Conservation (phyloP, 805 yeast genomes). For the Phaffomyces opuntiae region DNA sequence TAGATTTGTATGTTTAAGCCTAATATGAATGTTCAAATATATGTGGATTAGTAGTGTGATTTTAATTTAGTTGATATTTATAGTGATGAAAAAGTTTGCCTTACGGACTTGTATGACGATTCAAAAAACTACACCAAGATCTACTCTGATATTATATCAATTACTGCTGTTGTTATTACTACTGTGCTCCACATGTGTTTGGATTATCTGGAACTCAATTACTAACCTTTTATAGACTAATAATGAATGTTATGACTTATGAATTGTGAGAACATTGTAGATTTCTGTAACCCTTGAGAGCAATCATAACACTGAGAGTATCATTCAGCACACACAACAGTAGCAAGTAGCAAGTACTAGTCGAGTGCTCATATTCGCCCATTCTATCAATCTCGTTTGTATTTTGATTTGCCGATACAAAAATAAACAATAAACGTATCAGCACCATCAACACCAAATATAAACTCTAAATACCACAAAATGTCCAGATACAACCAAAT, state of each 20-base stretch:
- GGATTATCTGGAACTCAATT: neutral
- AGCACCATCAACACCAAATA: neutral
- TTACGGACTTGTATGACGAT: constrained; percentile 28
- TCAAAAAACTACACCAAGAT: constrained; percentile 34
- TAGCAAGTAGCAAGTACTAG: no score
- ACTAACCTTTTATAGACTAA: no score
- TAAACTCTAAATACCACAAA: neutral
- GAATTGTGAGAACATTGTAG: no score
- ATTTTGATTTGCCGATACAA: neutral
- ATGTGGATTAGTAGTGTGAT: neutral
- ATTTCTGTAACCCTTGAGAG: no score
- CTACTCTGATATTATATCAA: constrained; percentile 29
- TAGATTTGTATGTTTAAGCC: no score
- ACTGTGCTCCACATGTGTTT: no score
- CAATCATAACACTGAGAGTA: no score
- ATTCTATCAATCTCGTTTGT: no score
- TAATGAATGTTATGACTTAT: no score
- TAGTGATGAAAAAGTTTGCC: constrained; percentile 35
- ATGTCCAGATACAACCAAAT: constrained; percentile 26
- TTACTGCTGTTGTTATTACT: neutral
- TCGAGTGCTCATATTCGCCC: no score
- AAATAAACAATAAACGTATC: neutral
- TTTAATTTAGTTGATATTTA: constrained; percentile 1
- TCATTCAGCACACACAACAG: no score
- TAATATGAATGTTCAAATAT: no score